Base-by-base conservation (phyloP, 768 basidiomycete species). In the Pisolithus tinctorius region DNA sequence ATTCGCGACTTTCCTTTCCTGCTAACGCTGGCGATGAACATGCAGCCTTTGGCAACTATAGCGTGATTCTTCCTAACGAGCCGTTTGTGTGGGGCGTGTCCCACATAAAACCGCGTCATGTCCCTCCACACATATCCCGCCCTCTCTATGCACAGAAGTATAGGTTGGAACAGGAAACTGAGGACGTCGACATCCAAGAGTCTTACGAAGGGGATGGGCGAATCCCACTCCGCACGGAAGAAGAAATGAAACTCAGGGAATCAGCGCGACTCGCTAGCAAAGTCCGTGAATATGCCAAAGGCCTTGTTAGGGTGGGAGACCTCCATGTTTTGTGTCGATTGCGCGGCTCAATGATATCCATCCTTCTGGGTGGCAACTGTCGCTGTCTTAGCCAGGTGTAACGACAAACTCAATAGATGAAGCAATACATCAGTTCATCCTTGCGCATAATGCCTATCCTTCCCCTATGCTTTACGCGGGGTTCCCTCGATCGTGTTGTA, bases 371-470 rank as follows among this genome's bases (percentile, higher is more conserved):
- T 34, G 34, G 13, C 34, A 34, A 13, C 13, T 13, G 11, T 34
- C 34, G 4, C 5, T 3, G 11, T 14, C 44, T 34, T 56, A 90
- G 88, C 72, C 78, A 31, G 84, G 83, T 11, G 66, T 78, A 8
- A 93, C 90, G 4, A 95, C 93, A 8, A 77, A 85, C 50, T 68
- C 69, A 11, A 83, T 96, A 46, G 92, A 96, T 63, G 68, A 72
- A 11, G 73, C 75, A 1, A 71, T 94, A 37, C 92, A 94, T 51
- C 74, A 84, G 6, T 83, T 79, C 53, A 86, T 93, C 51, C 56
- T 88, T 37, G 66, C 73, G 0, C 74, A 77, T 57, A 75, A 75
- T 23, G 93, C 90, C 6, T 96, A 95, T 65, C 93, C 93, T 0
- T 93, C 92, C 8, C 89, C 93, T 0, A 69, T 95, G 45, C 75